phyloP scores from a whole-genome alignment of 305 asterid species.

The Withania somnifera region DNA sequence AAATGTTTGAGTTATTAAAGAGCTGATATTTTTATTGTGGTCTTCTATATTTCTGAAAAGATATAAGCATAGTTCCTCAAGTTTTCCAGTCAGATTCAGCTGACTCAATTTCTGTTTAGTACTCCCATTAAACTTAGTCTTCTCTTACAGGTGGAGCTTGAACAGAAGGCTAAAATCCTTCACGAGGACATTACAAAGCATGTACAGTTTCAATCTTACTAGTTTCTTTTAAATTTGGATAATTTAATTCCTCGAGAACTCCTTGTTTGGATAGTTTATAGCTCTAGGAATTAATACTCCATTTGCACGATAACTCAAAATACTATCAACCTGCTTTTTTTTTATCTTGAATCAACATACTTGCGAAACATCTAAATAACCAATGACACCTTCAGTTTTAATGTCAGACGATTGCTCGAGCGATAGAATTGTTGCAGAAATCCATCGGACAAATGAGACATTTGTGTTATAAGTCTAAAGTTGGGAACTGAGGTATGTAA shows the following conservation, averaged over 20 bases:
- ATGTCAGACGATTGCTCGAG: slow-evolving; percentile 52
- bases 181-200: slow-evolving; percentile 29
- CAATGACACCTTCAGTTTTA: background rate
- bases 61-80: background rate
- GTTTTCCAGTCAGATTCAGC: background rate
- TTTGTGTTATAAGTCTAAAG: too few species aligned
- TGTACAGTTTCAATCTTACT: slow-evolving; percentile 11
- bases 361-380: background rate
- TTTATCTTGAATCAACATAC: background rate
- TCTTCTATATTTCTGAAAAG: background rate
- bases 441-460: slow-evolving; percentile 66
- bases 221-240: background rate
- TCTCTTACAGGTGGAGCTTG: slow-evolving; percentile 25
- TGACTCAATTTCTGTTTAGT: background rate
- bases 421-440: slow-evolving; percentile 34
- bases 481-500: too few species aligned
- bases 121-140: background rate
- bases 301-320: background rate
- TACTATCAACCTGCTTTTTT: background rate
- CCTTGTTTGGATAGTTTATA: background rate
- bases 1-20: background rate
- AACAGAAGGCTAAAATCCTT: slow-evolving; percentile 27
- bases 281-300: background rate
- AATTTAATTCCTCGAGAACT: background rate
- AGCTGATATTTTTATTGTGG: background rate